These are phyloP conservation scores for Cylindrotheca fusiformis DNA, from an alignment of 108 stramenopile species.

Conservation along the genomic window DNA sequence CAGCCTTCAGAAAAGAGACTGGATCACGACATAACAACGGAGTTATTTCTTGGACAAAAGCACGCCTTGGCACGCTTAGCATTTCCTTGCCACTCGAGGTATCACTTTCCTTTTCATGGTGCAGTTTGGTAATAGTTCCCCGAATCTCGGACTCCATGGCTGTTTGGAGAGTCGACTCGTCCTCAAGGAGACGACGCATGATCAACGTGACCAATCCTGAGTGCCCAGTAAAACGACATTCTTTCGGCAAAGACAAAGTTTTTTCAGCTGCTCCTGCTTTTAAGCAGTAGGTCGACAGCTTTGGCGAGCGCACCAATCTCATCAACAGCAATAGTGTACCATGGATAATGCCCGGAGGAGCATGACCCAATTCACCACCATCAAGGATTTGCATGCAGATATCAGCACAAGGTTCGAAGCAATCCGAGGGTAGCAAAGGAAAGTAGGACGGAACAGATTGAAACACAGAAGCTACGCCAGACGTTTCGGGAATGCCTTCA, in stretches of 20 bases:
- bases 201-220: constrained; percentile 61
- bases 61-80: constrained; percentile 32
- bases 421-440: constrained; percentile 53
- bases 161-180: constrained; percentile 77
- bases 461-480: constrained; percentile 8
- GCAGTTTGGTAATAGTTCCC: constrained; percentile 49
- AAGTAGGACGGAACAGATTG: constrained; percentile 55
- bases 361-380: constrained; percentile 31
- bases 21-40: constrained; percentile 79
- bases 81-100: constrained; percentile 33
- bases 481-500: constrained; percentile 9
- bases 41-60: constrained; percentile 58
- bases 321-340: constrained; percentile 65
- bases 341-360: constrained; percentile 58
- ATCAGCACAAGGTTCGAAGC: constrained; percentile 46
- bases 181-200: constrained; percentile 85
- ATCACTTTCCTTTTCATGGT: constrained; percentile 42
- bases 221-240: constrained; percentile 72
- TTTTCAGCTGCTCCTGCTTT: constrained; percentile 71
- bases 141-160: constrained; percentile 93
- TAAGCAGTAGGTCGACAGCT: constrained; percentile 56
- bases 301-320: constrained; percentile 68
- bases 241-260: constrained; percentile 55
- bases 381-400: constrained; percentile 63
- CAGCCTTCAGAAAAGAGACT: constrained; percentile 62